phyloP scores from a whole-genome alignment of 176 grass and related monocot genomes.

The Calamus simplicifolius region DNA sequence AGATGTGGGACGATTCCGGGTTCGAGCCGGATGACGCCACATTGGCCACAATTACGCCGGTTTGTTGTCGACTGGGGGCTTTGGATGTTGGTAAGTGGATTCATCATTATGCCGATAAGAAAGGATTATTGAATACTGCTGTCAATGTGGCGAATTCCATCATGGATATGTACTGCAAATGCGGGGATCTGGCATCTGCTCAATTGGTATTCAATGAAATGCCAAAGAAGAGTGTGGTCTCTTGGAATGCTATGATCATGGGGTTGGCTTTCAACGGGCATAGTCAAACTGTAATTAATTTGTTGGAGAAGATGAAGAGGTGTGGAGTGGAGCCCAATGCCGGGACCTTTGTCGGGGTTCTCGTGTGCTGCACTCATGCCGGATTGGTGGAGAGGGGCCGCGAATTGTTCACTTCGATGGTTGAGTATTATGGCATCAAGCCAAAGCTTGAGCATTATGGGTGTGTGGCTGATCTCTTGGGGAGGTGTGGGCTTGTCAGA shows the following conservation, averaged over 20 bases:
- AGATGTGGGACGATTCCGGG: conserved; percentile 28
- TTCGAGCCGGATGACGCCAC: conserved; percentile 40
- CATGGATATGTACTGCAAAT: conserved; percentile 61
- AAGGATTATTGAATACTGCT: conserved; percentile 7
- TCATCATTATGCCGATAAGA: conserved; percentile 28
- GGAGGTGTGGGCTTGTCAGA: conserved; percentile 35
- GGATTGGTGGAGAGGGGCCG: conserved; percentile 36
- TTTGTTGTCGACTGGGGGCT: conserved; percentile 36
- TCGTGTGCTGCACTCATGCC: conserved; percentile 50
- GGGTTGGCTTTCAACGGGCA: conserved; percentile 42
- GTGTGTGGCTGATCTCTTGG: conserved; percentile 55
- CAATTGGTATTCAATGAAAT: conserved; percentile 27
- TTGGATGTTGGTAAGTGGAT: conserved; percentile 25
- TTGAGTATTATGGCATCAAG: conserved; percentile 17
- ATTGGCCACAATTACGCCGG: conserved; percentile 27
- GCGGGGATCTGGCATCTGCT: conserved; percentile 27
- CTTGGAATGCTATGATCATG: conserved; percentile 45
- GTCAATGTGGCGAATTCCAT: conserved; percentile 43
- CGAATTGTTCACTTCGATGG: conserved; percentile 40
- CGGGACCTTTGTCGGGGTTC: conserved; percentile 40
- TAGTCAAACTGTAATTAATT: conserved; percentile 26
- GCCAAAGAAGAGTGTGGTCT: conserved; percentile 26
- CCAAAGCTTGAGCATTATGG: conserved; percentile 44
- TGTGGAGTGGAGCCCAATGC: conserved; percentile 24
- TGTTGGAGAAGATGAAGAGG: conserved; percentile 37